Conservation (phyloP, 2,329 filamentous ascomycete genomes). For the Ilyonectria mors-panacis region DNA sequence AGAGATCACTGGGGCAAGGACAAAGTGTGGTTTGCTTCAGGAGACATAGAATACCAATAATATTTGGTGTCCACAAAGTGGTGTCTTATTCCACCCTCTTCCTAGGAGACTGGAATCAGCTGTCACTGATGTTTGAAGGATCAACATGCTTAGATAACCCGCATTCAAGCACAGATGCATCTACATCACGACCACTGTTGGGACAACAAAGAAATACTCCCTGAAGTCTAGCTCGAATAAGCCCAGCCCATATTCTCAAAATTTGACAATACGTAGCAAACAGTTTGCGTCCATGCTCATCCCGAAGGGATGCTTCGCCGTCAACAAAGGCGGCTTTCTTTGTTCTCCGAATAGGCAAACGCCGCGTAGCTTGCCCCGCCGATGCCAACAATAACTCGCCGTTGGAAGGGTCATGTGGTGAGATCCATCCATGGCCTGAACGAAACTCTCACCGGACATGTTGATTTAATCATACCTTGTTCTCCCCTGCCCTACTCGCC, state of each 20-base stretch:
- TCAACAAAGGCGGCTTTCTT: slow-evolving; percentile 43
- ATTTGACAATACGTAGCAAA: not conserved
- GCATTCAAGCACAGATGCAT: not conserved
- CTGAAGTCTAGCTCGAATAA: not conserved
- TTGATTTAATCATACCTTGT: not conserved
- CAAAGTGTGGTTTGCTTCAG: too few species aligned
- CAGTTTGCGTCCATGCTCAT: not conserved
- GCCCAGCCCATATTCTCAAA: not conserved
- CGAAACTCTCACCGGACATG: too few species aligned
- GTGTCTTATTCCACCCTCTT: too few species aligned
- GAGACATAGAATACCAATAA: too few species aligned
- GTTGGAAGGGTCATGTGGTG: not conserved
- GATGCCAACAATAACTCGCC: not conserved
- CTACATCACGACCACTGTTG: not conserved
- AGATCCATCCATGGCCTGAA: not conserved
- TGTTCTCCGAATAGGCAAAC: slow-evolving; percentile 37
- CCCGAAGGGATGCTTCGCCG: not conserved
- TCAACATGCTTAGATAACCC: too few species aligned
- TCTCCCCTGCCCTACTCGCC: not conserved
- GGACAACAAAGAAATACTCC: not conserved
- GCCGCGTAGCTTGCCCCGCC: not conserved
- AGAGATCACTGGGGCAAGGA: too few species aligned
- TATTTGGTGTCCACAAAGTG: too few species aligned
- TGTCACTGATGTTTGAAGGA: not conserved
- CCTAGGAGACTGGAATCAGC: not conserved